These are phyloP conservation scores for Babesia ovis DNA, from an alignment of 169 alveolate genomes.

Conservation along the genomic window DNA sequence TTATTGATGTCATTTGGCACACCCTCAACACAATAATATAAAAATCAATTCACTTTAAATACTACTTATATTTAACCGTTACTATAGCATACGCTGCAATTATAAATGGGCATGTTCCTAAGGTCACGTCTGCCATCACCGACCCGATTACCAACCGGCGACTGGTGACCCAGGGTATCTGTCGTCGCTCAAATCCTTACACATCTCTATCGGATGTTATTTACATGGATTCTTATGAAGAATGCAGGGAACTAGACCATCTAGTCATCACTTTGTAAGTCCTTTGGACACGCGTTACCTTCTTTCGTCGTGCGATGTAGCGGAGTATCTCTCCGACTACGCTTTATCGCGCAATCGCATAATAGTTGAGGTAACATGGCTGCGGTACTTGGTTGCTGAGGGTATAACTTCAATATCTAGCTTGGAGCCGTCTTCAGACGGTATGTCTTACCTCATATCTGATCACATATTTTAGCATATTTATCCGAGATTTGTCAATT, in stretches of 20 bases:
- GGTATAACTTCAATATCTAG: conserved; percentile 69
- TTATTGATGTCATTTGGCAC: no score
- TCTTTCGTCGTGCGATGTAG: conserved; percentile 60
- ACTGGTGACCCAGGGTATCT: background rate
- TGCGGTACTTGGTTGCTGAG: conserved; percentile 77
- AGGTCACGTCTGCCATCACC: no score
- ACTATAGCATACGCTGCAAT: no score
- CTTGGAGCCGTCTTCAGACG: conserved; percentile 64
- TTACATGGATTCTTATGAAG: background rate
- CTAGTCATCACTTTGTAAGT: conserved; percentile 24
- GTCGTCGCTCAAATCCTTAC: background rate
- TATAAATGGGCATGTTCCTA: no score
- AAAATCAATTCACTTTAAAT: no score
- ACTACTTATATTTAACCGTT: no score
- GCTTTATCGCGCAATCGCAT: conserved; percentile 87
- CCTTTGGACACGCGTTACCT: conserved; percentile 92
- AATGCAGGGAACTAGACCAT: background rate
- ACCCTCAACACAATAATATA: no score
- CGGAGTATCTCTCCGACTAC: conserved; percentile 83
- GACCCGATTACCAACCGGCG: background rate
- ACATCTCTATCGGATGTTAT: background rate
- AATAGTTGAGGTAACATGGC: conserved; percentile 90
- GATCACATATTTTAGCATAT: conserved; percentile 15
- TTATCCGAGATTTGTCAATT: conserved; percentile 53
- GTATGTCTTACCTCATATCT: background rate